phyloP scores from a whole-genome alignment of 768 basidiomycete genomes.

The Sporobolomyces pararoseus region DNA sequence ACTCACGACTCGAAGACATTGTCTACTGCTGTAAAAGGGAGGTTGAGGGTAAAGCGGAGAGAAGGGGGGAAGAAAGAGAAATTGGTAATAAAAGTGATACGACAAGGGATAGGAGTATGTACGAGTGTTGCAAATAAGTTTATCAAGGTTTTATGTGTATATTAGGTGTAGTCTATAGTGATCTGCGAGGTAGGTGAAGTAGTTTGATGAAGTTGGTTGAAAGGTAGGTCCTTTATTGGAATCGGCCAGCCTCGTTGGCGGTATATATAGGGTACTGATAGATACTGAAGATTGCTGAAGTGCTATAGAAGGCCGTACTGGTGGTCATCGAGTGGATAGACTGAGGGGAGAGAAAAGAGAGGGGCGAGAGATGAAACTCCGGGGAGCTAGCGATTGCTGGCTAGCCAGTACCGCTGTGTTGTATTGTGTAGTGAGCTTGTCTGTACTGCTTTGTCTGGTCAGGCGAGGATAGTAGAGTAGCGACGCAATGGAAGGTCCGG shows the following conservation, averaged over 20 bases:
- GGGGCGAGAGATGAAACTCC: not conserved
- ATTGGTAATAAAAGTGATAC: not conserved
- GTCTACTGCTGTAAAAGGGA: not conserved
- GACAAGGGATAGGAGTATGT: not conserved
- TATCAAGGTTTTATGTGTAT: not conserved
- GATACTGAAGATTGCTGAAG: not conserved
- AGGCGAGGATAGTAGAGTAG: no score
- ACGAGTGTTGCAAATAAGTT: not conserved
- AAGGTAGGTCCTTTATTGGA: not conserved
- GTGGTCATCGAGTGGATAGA: not conserved
- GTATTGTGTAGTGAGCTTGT: no score
- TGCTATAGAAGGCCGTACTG: not conserved
- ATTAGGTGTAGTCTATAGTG: not conserved
- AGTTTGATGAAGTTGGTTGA: not conserved
- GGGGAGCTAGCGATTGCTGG: not conserved
- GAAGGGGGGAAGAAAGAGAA: not conserved
- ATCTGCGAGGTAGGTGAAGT: not conserved
- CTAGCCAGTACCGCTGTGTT: not conserved
- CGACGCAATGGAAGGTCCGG: no score
- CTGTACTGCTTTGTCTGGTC: no score
- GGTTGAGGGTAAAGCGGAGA: not conserved
- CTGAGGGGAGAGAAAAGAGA: not conserved
- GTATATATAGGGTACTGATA: not conserved
- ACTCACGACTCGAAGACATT: constrained; percentile 2
- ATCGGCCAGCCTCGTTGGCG: constrained; percentile 5